phyloP scores from a whole-genome alignment of 2,329 filamentous ascomycete species.

The Cladophialophora carrionii region DNA sequence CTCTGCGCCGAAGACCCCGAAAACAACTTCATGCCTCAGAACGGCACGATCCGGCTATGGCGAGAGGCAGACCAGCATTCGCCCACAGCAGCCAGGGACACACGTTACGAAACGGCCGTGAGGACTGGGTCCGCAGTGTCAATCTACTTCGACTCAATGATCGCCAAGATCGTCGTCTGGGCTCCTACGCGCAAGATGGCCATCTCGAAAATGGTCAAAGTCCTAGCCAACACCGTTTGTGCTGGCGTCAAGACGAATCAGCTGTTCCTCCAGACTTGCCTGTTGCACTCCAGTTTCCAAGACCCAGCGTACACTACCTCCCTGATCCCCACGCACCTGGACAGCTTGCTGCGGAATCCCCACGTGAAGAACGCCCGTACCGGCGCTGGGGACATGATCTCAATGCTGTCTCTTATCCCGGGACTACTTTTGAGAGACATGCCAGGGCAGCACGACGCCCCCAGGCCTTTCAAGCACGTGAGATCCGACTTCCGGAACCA shows the following conservation, averaged over 20 bases:
- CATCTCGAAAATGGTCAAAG: constrained; percentile 44
- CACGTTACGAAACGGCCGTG: constrained; percentile 52
- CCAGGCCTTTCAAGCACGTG: constrained; percentile 37
- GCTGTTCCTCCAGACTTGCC: constrained; percentile 41
- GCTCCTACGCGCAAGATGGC: constrained; percentile 46
- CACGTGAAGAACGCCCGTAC: constrained; percentile 16
- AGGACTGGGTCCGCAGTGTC: constrained; percentile 46
- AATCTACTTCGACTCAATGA: constrained; percentile 54
- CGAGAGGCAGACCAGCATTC: constrained; percentile 35
- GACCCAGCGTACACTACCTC: constrained; percentile 53
- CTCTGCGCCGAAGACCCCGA: constrained; percentile 52
- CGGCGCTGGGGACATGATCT: constrained; percentile 16
- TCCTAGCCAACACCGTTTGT: constrained; percentile 56
- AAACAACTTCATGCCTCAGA: constrained; percentile 46
- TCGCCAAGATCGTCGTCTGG: constrained; percentile 54
- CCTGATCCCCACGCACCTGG: constrained; percentile 40
- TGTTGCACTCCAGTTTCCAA: constrained; percentile 42
- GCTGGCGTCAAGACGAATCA: constrained; percentile 64
- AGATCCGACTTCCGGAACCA: constrained; percentile 44
- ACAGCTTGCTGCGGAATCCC: constrained; percentile 39
- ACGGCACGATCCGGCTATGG: constrained; percentile 46
- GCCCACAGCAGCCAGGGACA: constrained; percentile 32
- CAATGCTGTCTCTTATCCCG: constrained; percentile 35
- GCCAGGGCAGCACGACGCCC: not conserved
- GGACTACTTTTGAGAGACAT: constrained; percentile 28